These are phyloP conservation scores for Abrus pulchellus DNA, from an alignment of 306 rosid genomes.

Conservation along the genomic window DNA sequence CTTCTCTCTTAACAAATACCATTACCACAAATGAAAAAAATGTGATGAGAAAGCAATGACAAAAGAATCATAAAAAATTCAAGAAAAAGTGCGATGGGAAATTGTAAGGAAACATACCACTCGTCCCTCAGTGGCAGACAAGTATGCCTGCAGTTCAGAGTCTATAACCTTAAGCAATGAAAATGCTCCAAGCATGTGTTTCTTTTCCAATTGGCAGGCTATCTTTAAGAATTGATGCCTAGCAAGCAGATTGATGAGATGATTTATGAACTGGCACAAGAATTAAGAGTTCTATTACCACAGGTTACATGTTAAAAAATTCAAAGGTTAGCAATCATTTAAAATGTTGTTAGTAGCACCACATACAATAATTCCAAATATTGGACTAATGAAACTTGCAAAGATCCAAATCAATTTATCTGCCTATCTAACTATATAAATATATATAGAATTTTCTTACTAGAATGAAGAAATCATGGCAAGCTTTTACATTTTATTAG, in stretches of 20 bases:
- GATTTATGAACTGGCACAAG: constrained; percentile 87
- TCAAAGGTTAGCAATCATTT: constrained; percentile 37
- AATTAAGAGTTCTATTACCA: constrained; percentile 41
- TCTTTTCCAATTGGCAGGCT: constrained; percentile 96
- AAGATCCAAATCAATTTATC: background rate
- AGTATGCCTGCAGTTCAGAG: constrained; percentile 87
- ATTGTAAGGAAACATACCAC: constrained; percentile 67
- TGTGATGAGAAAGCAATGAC: constrained; percentile 17
- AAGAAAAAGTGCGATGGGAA: constrained; percentile 30
- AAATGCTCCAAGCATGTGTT: constrained; percentile 93
- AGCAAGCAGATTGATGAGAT: constrained; percentile 93
- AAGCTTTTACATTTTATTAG: constrained; percentile 14
- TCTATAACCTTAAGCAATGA: constrained; percentile 91
- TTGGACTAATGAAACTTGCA: constrained; percentile 31
- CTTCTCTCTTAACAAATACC: background rate
- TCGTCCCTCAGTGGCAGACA: constrained; percentile 91
- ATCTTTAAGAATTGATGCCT: constrained; percentile 93
- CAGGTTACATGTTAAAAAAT: constrained; percentile 35
- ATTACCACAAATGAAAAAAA: constrained; percentile 12
- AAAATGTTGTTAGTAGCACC: constrained; percentile 13
- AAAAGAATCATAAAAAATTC: constrained; percentile 9
- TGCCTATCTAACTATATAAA: no score
- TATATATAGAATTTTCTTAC: background rate
- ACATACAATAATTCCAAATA: constrained; percentile 19
- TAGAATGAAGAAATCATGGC: background rate